phyloP scores from a whole-genome alignment of 306 rosid genomes.

The Quercus bicolor region DNA sequence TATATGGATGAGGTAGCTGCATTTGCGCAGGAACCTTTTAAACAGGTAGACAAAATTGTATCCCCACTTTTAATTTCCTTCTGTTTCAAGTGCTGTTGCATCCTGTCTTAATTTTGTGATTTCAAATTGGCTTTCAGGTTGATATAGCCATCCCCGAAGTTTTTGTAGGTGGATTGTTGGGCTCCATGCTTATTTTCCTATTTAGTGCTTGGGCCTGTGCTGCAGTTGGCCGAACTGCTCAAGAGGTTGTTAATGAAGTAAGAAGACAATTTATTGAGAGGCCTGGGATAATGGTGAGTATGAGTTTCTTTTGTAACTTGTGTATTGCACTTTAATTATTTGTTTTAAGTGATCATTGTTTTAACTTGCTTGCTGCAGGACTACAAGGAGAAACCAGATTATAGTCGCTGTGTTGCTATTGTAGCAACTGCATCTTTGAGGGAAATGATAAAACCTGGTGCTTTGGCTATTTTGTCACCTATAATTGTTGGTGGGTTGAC shows the following conservation, averaged over 20 bases:
- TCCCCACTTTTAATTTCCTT: background rate
- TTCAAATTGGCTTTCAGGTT: constrained; percentile 55
- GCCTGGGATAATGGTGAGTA: constrained; percentile 98
- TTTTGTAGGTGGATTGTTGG: constrained; percentile 86
- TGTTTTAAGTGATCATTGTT: constrained; percentile 4
- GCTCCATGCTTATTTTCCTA: constrained; percentile 94
- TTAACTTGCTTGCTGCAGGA: constrained; percentile 50
- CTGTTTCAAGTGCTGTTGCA: constrained; percentile 6
- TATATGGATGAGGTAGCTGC: constrained; percentile 95
- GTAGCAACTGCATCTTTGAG: constrained; percentile 91
- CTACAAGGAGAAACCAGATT: constrained; percentile 91
- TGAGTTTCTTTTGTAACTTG: constrained; percentile 22
- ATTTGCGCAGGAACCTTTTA: constrained; percentile 75
- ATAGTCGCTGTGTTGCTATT: constrained; percentile 94
- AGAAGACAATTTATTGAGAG: constrained; percentile 97
- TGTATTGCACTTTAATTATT: background rate
- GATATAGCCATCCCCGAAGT: constrained; percentile 99
- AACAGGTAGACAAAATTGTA: constrained; percentile 54
- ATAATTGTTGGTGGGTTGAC: constrained; percentile 68
- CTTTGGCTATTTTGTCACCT: constrained; percentile 92
- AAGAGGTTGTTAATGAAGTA: constrained; percentile 98
- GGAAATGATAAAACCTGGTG: constrained; percentile 99
- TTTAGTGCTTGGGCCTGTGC: constrained; percentile 98
- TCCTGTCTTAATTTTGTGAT: constrained; percentile 17
- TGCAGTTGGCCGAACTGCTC: constrained; percentile 98